Conservation (phyloP, 441 rosid species). For the Metrosideros polymorpha region DNA sequence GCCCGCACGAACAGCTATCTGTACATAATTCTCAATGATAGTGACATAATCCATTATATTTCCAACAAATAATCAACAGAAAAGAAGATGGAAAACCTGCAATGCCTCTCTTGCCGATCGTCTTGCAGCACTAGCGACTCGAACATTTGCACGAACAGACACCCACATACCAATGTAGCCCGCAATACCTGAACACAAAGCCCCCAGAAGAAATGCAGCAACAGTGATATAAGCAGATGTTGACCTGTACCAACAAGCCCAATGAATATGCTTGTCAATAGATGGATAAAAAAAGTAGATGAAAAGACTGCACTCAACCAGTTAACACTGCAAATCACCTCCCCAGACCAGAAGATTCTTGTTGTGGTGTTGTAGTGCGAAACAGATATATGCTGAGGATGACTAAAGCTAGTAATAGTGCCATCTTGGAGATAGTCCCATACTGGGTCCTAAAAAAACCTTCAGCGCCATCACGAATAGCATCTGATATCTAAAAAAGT, state of each 20-base stretch:
- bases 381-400: constrained; percentile 82
- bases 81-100: constrained; percentile 48
- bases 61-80: neutral
- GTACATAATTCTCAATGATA: constrained; percentile 18
- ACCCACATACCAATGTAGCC: constrained; percentile 99
- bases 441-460: constrained; percentile 98
- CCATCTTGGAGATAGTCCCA: constrained; percentile 96
- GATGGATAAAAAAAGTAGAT: neutral
- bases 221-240: constrained; percentile 87
- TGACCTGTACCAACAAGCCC: constrained; percentile 43
- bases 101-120: constrained; percentile 97
- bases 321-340: constrained; percentile 37
- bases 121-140: constrained; percentile 98
- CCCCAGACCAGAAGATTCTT: constrained; percentile 93
- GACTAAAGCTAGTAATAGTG: constrained; percentile 71
- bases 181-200: constrained; percentile 89
- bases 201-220: constrained; percentile 92
- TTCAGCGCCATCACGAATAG: constrained; percentile 98
- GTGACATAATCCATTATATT: constrained; percentile 5
- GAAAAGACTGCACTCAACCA: neutral
- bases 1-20: constrained; percentile 97
- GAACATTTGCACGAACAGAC: constrained; percentile 97
- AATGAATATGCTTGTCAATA: constrained; percentile 9
- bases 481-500: constrained; percentile 84
- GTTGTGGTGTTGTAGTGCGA: constrained; percentile 83